Conservation (phyloP, 371 early-diverging fungal genomes). For the Mortierella sp. region DNA sequence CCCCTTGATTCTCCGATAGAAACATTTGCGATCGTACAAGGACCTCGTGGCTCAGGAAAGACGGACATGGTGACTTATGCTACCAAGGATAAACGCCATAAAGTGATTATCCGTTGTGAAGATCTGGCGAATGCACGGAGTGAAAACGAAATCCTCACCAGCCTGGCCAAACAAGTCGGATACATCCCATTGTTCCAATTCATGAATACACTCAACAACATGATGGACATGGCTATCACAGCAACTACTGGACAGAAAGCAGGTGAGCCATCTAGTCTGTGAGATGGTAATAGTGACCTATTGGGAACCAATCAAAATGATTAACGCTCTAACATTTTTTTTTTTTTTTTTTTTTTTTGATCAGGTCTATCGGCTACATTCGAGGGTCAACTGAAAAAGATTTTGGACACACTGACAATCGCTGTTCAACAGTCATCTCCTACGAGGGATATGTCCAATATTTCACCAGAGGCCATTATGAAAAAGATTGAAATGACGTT, state of each 20-base stretch:
- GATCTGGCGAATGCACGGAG: constrained; percentile 78
- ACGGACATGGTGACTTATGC: constrained; percentile 65
- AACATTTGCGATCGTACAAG: constrained; percentile 68
- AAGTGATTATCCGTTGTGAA: constrained; percentile 83
- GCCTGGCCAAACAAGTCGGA: constrained; percentile 79
- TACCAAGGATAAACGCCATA: constrained; percentile 63
- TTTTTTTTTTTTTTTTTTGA: neutral
- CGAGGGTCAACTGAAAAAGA: constrained; percentile 69
- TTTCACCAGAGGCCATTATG: constrained; percentile 49
- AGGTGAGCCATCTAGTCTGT: constrained; percentile 56
- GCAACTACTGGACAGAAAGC: constrained; percentile 92
- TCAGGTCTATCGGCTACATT: constrained; percentile 64
- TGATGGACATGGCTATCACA: constrained; percentile 82
- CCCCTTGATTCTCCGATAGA: constrained; percentile 41
- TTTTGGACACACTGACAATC: constrained; percentile 69
- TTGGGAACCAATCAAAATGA: neutral
- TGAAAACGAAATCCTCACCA: constrained; percentile 72
- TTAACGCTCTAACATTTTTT: neutral
- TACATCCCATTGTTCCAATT: constrained; percentile 88
- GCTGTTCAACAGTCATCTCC: constrained; percentile 55
- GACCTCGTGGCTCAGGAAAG: constrained; percentile 73
- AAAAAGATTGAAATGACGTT: constrained; percentile 47
- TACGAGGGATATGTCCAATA: constrained; percentile 39
- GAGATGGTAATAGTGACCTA: neutral
- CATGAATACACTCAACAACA: constrained; percentile 71